Evolutionary conservation across 2,329 filamentous ascomycete species (phyloP).

Genomic region (Colletotrichum viniferum): DNA sequence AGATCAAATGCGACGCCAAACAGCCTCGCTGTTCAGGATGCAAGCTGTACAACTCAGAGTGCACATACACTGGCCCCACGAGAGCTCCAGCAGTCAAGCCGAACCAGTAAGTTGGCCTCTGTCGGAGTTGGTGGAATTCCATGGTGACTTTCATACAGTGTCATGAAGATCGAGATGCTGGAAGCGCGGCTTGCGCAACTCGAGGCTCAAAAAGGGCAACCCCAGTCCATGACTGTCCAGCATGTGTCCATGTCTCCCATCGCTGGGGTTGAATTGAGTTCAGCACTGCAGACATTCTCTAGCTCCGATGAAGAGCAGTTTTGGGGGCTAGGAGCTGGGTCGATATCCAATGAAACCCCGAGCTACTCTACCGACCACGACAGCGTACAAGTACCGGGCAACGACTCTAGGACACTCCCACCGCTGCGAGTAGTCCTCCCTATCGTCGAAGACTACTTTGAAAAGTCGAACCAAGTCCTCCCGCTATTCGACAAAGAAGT

Average conservation of each 20-base stretch:
- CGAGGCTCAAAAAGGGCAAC: not conserved
- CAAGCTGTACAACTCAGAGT: slow-evolving; percentile 11
- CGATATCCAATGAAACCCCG: not conserved
- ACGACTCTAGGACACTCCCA: slow-evolving; percentile 5
- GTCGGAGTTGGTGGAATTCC: fast-evolving
- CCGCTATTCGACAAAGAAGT: slow-evolving; percentile 22
- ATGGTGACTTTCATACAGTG: not conserved
- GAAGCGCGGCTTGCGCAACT: slow-evolving; percentile 2
- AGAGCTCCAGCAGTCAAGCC: not conserved
- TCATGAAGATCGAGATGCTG: slow-evolving; percentile 1
- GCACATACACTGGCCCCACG: slow-evolving; percentile 10
- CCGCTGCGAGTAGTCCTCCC: slow-evolving; percentile 22
- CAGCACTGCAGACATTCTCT: not conserved
- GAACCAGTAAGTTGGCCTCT: not conserved
- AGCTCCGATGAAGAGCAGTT: not conserved
- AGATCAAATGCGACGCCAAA: slow-evolving; percentile 14
- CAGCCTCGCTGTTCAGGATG: slow-evolving; percentile 15
- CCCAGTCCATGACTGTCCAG: not conserved
- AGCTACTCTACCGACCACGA: not conserved
- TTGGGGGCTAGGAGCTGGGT: not conserved
- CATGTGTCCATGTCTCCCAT: not conserved
- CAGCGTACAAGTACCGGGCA: not conserved
- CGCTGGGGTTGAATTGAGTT: not conserved
- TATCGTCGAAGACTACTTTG: slow-evolving; percentile 23
- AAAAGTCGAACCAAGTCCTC: slow-evolving; percentile 19